Conservation (phyloP, 106 monocot genomes). For the Acorus gramineus region DNA sequence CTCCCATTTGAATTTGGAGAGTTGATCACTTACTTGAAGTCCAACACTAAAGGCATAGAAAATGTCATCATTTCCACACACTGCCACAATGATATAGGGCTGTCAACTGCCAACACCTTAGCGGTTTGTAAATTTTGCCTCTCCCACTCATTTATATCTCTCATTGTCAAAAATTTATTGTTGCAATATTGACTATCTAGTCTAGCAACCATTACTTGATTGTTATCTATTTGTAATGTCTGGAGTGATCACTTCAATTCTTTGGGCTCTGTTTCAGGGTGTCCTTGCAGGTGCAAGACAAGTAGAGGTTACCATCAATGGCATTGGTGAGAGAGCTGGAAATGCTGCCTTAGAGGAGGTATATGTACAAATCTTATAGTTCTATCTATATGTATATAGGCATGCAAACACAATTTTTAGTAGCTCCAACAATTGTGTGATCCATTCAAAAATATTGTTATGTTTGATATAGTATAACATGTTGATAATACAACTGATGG, state of each 20-base stretch:
- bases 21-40: neutral
- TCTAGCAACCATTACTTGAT: no score
- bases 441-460: no score
- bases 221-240: no score
- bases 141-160: no score
- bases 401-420: no score
- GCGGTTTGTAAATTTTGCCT: neutral
- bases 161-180: neutral
- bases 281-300: neutral
- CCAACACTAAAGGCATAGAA: conserved; percentile 4
- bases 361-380: neutral
- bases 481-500: no score
- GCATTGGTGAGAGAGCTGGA: conserved; percentile 8
- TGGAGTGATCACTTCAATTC: neutral
- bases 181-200: neutral
- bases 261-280: neutral
- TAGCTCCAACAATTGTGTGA: no score
- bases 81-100: conserved; percentile 5
- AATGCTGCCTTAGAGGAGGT: conserved; percentile 24
- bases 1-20: neutral
- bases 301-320: conserved; percentile 1
- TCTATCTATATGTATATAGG: no score
- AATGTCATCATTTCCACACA: conserved; percentile 6
- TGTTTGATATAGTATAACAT: no score
- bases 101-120: conserved; percentile 11